These are phyloP conservation scores for Saccharomyces kudriavzevii DNA, from an alignment of 805 yeast genomes.

Conservation along the genomic window DNA sequence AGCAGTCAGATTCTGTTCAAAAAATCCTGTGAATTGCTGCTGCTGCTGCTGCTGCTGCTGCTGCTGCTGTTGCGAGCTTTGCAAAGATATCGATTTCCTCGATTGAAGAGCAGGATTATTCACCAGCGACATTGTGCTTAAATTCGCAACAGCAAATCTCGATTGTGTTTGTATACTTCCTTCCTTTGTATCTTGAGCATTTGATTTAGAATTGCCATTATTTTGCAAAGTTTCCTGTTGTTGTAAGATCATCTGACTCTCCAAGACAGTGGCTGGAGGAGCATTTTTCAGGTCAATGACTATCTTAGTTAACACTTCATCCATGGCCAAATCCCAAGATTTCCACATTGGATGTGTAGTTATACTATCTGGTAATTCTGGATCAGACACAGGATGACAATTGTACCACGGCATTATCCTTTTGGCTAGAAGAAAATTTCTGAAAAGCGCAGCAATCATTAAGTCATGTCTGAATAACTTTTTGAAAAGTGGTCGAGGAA, in stretches of 20 bases:
- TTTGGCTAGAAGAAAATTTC: constrained; percentile 86
- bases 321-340: constrained; percentile 95
- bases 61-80: constrained; percentile 3
- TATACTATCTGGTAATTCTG: constrained; percentile 76
- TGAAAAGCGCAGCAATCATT: constrained; percentile 91
- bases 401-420: constrained; percentile 88
- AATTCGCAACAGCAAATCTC: constrained; percentile 27
- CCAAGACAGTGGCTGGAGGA: constrained; percentile 26
- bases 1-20: constrained; percentile 92
- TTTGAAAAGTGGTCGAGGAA: constrained; percentile 82
- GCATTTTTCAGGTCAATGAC: constrained; percentile 37
- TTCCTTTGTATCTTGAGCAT: constrained; percentile 8
- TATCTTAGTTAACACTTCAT: constrained; percentile 76
- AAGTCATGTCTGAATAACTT: constrained; percentile 87
- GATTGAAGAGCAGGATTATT: constrained; percentile 20
- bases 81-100: constrained; percentile 4
- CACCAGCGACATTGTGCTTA: constrained; percentile 32
- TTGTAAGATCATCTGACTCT: constrained; percentile 19
- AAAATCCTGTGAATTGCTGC: constrained; percentile 86
- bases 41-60: constrained; percentile 22
- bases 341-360: constrained; percentile 92
- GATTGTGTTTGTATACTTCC: constrained; percentile 23
- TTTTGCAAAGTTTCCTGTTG: constrained; percentile 20
- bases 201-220: constrained; percentile 4
- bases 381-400: constrained; percentile 91